phyloP scores from a whole-genome alignment of 495 filamentous ascomycete genomes.

The Aspergillus nidulans region DNA sequence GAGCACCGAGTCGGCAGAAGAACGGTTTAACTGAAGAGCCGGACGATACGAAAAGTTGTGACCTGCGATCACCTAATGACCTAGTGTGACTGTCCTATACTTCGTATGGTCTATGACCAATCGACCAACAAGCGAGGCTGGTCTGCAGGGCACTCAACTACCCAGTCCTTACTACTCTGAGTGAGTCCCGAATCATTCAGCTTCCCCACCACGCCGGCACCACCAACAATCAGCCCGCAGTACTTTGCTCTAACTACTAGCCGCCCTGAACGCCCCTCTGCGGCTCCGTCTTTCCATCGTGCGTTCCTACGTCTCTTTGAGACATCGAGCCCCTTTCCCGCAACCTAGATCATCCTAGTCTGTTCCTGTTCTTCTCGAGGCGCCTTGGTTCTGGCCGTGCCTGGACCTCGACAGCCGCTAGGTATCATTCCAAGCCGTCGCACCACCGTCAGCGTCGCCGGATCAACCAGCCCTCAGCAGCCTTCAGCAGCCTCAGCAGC shows the following conservation, averaged over 20 bases:
- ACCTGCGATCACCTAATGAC: background rate
- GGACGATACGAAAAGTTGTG: background rate
- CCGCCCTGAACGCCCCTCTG: background rate
- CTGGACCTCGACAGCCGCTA: conserved; percentile 10
- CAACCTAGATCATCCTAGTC: conserved; percentile 4
- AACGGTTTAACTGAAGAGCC: background rate
- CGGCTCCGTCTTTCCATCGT: background rate
- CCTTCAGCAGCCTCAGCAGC: no score
- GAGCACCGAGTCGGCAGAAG: background rate
- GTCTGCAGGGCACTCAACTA: no score
- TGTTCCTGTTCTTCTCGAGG: background rate
- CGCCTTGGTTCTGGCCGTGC: background rate
- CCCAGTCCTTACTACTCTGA: no score
- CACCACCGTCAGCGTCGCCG: conserved; percentile 11
- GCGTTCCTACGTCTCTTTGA: background rate
- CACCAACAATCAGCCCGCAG: conserved; percentile 15
- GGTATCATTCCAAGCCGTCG: conserved; percentile 9
- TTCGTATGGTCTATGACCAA: background rate
- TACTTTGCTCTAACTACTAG: no score
- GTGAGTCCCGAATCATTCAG: conserved; percentile 1
- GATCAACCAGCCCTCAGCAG: no score
- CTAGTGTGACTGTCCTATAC: background rate
- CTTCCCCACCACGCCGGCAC: conserved; percentile 18
- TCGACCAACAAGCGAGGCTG: background rate
- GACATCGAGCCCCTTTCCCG: background rate